Base-by-base conservation (phyloP, 768 basidiomycete species). In the Mrakia blollopis region DNA sequence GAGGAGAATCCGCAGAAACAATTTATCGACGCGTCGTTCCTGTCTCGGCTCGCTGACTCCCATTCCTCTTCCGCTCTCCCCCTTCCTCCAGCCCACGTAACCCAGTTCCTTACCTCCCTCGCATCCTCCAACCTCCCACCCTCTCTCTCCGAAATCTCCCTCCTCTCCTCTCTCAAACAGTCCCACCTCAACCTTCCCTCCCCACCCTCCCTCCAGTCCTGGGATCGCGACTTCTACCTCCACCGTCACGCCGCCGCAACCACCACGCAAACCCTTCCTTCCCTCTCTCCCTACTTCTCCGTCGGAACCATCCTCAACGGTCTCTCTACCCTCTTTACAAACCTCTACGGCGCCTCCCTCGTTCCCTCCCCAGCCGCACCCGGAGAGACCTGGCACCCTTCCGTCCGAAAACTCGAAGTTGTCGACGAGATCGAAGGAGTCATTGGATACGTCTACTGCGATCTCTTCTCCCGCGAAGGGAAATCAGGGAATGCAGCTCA, bases 201-300 rank as follows among this genome's bases (percentile, higher is more conserved):
- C 30, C 86, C 89, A 1, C 85, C 86, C 0, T 84, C 86, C 30
- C 88, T 98, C 71, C 88, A 96, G 79, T 90, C 94, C n/a, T 99
- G 97, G 97, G 97, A 98, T 84, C 88, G 94, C 79, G 95, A 98
- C 80, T 96, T 90, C 82, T 98, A 94, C 83, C 91, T 92, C 76
- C 82, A 83, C 47, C 79, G 79, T 35, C 79, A 81, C 79, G 2
- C 73, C 81, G 91, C 91, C 0, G 90, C 90, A 6, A 89, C 92
- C 83, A 16, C 89, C 90, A 18, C 25, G 39, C 88, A 89, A 18
- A 69, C 82, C 7, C 72, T 37, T 89, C 91, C 75, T 85, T 91
- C 83, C 84, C 90, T 39, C 8, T 78, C 79, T 28, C 83, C 85
- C 0, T 86, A 83, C 81, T 85, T 86, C 78, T 94, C 93, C 2